These are phyloP conservation scores for Dendrobium catenatum DNA, from an alignment of 106 monocot genomes.

Conservation along the genomic window DNA sequence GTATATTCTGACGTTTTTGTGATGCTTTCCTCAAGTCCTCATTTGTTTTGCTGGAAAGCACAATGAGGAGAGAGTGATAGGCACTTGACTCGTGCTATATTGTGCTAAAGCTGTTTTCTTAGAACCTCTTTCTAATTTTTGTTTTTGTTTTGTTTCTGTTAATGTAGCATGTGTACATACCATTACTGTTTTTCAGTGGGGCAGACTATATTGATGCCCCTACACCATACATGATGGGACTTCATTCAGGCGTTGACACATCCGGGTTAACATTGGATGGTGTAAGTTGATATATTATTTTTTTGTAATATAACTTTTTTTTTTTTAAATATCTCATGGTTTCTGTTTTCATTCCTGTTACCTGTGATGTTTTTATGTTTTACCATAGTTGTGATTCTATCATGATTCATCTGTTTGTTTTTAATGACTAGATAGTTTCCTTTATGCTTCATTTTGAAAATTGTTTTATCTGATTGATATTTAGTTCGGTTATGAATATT, in stretches of 20 bases:
- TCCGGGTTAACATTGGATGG: conserved; percentile 71
- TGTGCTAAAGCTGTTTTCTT: neutral
- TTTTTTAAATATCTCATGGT: neutral
- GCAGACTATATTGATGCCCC: conserved; percentile 98
- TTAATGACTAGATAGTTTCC: neutral
- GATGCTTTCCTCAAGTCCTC: neutral
- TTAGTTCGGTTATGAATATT: neutral
- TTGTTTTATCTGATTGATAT: neutral
- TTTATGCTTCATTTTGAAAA: no score
- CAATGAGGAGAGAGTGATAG: neutral
- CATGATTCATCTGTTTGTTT: neutral
- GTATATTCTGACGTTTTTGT: neutral
- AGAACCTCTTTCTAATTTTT: neutral
- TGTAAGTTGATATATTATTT: conserved; percentile 39
- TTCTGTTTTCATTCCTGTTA: neutral
- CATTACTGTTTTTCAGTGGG: conserved; percentile 91
- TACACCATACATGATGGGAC: conserved; percentile 99
- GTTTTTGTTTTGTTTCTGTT: conserved; percentile 12
- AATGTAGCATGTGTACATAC: conserved; percentile 94
- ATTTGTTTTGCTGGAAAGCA: neutral
- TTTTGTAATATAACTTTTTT: neutral
- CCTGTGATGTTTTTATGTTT: neutral
- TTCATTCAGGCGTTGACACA: conserved; percentile 93
- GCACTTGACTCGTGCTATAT: neutral
- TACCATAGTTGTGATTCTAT: neutral